phyloP scores from a whole-genome alignment of 2,329 filamentous ascomycete species.

The Exophiala alcalophila region DNA sequence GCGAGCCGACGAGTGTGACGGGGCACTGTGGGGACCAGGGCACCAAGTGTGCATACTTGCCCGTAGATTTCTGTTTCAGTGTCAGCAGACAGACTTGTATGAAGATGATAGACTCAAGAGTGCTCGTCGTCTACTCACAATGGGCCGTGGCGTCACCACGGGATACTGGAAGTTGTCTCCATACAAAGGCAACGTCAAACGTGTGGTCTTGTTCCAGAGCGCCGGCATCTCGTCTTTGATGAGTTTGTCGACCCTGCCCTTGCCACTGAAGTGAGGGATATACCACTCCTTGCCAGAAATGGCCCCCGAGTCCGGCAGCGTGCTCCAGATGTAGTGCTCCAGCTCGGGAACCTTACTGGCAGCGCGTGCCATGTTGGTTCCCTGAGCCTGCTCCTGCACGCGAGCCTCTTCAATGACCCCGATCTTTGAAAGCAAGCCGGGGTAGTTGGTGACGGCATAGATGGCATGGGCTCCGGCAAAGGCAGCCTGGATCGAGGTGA shows the following conservation, averaged over 20 bases:
- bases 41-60: slow-evolving; percentile 35
- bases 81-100: background rate
- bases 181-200: slow-evolving; percentile 39
- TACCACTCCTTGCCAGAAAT: slow-evolving; percentile 35
- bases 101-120: too few species aligned
- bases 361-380: slow-evolving; percentile 43
- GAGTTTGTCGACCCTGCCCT: slow-evolving; percentile 40
- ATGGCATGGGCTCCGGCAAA: slow-evolving; percentile 50
- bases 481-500: slow-evolving; percentile 44
- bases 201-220: slow-evolving; percentile 39
- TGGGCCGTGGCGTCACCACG: slow-evolving; percentile 28
- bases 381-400: slow-evolving; percentile 32
- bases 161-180: slow-evolving; percentile 34
- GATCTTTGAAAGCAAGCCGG: slow-evolving; percentile 39
- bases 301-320: slow-evolving; percentile 38
- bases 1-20: slow-evolving; percentile 35
- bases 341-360: slow-evolving; percentile 39
- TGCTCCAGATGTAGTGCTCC: slow-evolving; percentile 48
- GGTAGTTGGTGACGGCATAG: slow-evolving; percentile 51
- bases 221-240: slow-evolving; percentile 35
- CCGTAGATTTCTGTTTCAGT: slow-evolving; percentile 8
- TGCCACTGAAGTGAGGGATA: slow-evolving; percentile 44
- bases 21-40: slow-evolving; percentile 30
- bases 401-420: slow-evolving; percentile 30
- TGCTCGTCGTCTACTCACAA: slow-evolving; percentile 25